Evolutionary conservation across 306 rosid genomes (phyloP).

Genomic region (Corylus americana): DNA sequence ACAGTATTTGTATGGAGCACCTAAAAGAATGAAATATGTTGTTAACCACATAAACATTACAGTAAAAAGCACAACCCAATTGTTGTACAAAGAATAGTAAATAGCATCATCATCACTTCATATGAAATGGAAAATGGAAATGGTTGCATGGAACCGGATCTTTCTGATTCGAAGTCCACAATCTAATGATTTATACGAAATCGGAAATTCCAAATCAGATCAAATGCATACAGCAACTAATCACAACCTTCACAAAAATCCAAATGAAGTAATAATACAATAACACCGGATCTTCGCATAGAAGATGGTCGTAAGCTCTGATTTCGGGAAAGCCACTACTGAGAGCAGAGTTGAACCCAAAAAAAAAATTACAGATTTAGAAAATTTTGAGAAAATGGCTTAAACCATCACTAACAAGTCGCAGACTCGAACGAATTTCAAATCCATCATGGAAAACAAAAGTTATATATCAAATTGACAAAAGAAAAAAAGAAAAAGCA

Average conservation of each 20-base stretch:
- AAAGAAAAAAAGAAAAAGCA: too few relatives aligned
- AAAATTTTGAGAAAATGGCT: too few relatives aligned
- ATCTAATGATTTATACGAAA: background rate
- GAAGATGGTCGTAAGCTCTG: background rate
- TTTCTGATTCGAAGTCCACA: background rate
- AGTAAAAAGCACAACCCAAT: background rate
- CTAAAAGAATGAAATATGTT: conserved; percentile 10
- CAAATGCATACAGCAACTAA: background rate
- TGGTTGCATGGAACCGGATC: background rate
- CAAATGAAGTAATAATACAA: background rate
- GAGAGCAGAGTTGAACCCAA: background rate
- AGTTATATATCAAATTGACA: too few relatives aligned
- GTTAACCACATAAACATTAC: background rate
- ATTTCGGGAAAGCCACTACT: background rate
- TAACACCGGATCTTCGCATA: background rate
- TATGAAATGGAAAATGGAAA: background rate
- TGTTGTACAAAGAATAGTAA: background rate
- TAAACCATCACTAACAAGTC: too few relatives aligned
- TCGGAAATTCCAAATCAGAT: conserved; percentile 4
- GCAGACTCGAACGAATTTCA: too few relatives aligned
- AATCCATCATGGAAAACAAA: too few relatives aligned
- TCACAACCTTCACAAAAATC: background rate
- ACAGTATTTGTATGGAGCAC: conserved; percentile 7
- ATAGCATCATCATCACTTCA: background rate
- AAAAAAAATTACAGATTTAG: background rate